A percentile compares a stretch with the other conserved stretches of the same genome.
Conservation (phyloP, 345 rosid genomes). For the thale cress (Arabidopsis thaliana) region DNA sequence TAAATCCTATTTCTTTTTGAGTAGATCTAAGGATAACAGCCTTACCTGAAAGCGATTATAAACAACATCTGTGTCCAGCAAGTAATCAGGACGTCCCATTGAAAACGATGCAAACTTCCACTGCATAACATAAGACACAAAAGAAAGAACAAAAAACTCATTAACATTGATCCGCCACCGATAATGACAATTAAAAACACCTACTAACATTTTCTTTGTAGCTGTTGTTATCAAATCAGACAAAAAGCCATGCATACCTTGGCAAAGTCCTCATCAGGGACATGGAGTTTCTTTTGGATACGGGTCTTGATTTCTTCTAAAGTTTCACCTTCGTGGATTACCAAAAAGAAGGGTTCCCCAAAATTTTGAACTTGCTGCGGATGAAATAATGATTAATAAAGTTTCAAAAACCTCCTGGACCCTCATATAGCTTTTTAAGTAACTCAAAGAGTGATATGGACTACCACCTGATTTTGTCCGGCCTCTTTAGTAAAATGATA, state of each 20-base stretch:
- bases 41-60: conserved; percentile 84
- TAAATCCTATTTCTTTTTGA: neutral
- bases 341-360: conserved; percentile 96
- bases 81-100: conserved; percentile 88
- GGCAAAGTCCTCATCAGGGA: conserved; percentile 88
- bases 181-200: neutral
- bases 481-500: conserved; percentile 85
- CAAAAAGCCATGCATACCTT: conserved; percentile 56
- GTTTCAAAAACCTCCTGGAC: neutral
- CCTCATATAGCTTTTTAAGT: conserved; percentile 1
- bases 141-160: conserved; percentile 1
- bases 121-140: conserved; percentile 46
- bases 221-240: conserved; percentile 2
- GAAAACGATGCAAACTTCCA: conserved; percentile 96
- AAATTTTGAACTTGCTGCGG: conserved; percentile 89
- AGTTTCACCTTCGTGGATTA: conserved; percentile 90
- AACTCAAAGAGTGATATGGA: conserved; percentile 21
- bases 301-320: conserved; percentile 77
- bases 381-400: conserved; percentile 25
- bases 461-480: conserved; percentile 76
- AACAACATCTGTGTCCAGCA: conserved; percentile 75
- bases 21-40: neutral
- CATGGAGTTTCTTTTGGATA: conserved; percentile 80
- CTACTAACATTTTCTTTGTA: neutral
- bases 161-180: conserved; percentile 1